A percentile compares a stretch with the other conserved stretches of the same genome.
These are phyloP conservation scores for Penicillium tannophilum DNA, from an alignment of 495 filamentous ascomycete species.

Conservation along the genomic window DNA sequence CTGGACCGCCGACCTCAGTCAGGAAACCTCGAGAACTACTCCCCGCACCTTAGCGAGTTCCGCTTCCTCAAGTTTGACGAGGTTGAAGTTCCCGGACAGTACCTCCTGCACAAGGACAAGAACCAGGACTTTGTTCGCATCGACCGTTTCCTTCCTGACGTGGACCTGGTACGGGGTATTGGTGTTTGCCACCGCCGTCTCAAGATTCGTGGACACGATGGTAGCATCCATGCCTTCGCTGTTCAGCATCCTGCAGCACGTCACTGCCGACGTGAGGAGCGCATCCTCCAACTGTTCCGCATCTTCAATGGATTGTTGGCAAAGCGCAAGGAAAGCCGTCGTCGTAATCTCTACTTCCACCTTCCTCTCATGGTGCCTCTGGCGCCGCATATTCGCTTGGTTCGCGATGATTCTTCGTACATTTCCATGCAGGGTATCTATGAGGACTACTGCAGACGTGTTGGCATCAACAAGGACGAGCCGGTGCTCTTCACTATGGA, in stretches of 20 bases:
- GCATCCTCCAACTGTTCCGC: slow-evolving; percentile 94
- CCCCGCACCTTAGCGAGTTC: slow-evolving; percentile 91
- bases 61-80: slow-evolving; percentile 97
- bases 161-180: slow-evolving; percentile 86
- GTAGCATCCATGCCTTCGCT: slow-evolving; percentile 90
- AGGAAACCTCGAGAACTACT: slow-evolving; percentile 76
- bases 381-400: slow-evolving; percentile 87
- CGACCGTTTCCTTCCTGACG: slow-evolving; percentile 91
- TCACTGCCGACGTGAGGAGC: slow-evolving; percentile 89
- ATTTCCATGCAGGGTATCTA: slow-evolving; percentile 92
- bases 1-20: slow-evolving; percentile 80
- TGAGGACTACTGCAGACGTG: slow-evolving; percentile 89
- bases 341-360: slow-evolving; percentile 93
- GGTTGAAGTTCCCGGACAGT: slow-evolving; percentile 96
- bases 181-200: slow-evolving; percentile 88
- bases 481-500: slow-evolving; percentile 94
- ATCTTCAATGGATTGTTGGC: slow-evolving; percentile 90
- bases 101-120: slow-evolving; percentile 94
- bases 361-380: slow-evolving; percentile 93
- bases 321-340: slow-evolving; percentile 90
- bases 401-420: slow-evolving; percentile 93
- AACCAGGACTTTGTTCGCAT: slow-evolving; percentile 97
- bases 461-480: slow-evolving; percentile 88
- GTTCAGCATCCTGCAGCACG: slow-evolving; percentile 93
- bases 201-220: slow-evolving; percentile 97